Base-by-base conservation (phyloP, 2,329 filamentous ascomycete genomes). In the Claviceps digitariae region DNA sequence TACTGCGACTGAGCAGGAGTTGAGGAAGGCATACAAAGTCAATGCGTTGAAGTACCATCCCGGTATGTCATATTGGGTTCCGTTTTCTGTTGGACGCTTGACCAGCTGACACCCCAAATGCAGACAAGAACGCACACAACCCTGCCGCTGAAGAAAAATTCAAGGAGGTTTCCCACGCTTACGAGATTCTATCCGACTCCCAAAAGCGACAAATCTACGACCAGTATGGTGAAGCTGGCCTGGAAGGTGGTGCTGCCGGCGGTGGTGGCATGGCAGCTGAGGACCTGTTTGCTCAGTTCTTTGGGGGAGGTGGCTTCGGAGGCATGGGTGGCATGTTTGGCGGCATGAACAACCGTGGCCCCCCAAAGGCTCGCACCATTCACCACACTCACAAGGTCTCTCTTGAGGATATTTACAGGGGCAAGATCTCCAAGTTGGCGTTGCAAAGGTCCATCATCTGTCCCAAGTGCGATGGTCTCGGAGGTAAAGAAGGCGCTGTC, bases 331-430 rank as follows among this genome's bases (percentile, higher is more conserved):
- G 86, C 66, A 89, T 90, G 80, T 88, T 89, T 63, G 81, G 86
- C 57, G 79, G 54, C 48, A 87, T 87, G 78, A 82, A 84, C 62
- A 83, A 87, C 52, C 81, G 83, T 53, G 91, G 90, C 20, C 91
- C 91, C 34, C 75, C 79, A 57, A 84, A 98, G 78, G 91, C 93
- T 49, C 85, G 93, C 61, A 95, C 91, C 55, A 98, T 98, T 63
- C 88, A 95, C 72, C 93, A 98, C 74, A 90, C 93, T 50, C 93
- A 97, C 83, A 96, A 96, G 74, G 93, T 98, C 56, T 90, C 89
- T 13, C 82, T 98, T 51, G 93, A 98, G 73, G 93, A 98, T 63
- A 90, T 98, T 67, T 98, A 98, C 80, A 85, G 87, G 58, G 93
- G 93, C 67, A 98, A 98, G 78, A 82, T 95, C 58, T 97, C 91